Evolutionary conservation across 345 rosid species (phyloP).

Genomic region (Salix caprea): DNA sequence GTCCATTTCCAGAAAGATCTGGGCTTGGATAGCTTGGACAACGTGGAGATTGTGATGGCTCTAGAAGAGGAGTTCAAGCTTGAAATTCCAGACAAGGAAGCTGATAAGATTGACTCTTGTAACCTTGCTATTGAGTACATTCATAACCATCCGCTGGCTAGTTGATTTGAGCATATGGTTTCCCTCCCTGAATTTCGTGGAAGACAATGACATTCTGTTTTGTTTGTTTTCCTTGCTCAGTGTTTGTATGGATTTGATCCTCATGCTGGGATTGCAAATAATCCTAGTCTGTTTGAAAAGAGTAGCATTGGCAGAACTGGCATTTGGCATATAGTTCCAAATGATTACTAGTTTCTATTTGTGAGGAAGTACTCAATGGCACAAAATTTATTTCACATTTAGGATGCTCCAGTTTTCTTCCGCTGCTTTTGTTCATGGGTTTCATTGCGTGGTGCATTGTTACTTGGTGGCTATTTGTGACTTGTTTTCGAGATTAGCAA

Average conservation of each 20-base stretch:
- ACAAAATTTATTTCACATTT: neutral
- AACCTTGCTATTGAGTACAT: constrained; percentile 82
- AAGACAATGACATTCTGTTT: neutral
- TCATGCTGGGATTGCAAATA: constrained; percentile 32
- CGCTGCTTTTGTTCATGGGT: neutral
- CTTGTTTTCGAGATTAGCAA: neutral
- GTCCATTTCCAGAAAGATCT: constrained; percentile 87
- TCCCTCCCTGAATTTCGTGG: constrained; percentile 15
- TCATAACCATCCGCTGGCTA: constrained; percentile 76
- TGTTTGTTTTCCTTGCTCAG: constrained; percentile 8
- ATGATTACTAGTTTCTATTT: neutral
- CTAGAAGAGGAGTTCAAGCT: constrained; percentile 95
- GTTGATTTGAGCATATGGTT: constrained; percentile 27
- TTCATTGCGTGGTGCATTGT: neutral
- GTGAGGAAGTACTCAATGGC: neutral
- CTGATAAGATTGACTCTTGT: constrained; percentile 82
- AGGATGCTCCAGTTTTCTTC: neutral
- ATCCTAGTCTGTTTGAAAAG: constrained; percentile 24
- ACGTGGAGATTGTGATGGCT: constrained; percentile 91
- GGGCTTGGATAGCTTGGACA: constrained; percentile 91
- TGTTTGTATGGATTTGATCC: constrained; percentile 15
- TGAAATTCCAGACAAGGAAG: constrained; percentile 94
- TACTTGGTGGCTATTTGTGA: neutral
- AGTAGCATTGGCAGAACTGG: constrained; percentile 10
- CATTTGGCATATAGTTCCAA: neutral